phyloP scores from a whole-genome alignment of 371 early-diverging fungal genomes.

The Spraguea lophii region DNA sequence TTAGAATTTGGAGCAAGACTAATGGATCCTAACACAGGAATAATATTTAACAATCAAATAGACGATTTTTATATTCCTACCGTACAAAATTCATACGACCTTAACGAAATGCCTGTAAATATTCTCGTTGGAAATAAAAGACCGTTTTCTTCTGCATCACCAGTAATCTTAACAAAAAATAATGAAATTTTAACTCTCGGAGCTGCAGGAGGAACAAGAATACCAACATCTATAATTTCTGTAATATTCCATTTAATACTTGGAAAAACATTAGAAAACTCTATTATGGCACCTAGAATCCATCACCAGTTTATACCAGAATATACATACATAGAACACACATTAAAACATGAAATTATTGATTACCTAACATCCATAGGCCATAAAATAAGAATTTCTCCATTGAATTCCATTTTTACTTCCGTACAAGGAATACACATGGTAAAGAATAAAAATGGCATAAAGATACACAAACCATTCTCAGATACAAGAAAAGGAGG shows the following conservation, averaged over 20 bases:
- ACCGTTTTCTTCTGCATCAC: constrained; percentile 68
- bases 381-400: constrained; percentile 20
- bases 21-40: constrained; percentile 72
- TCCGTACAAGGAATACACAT: constrained; percentile 34
- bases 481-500: constrained; percentile 34
- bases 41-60: constrained; percentile 86
- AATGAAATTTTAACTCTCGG: constrained; percentile 59
- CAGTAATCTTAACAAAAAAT: constrained; percentile 58
- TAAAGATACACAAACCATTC: constrained; percentile 20
- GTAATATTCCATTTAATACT: constrained; percentile 58
- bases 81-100: constrained; percentile 57
- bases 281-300: constrained; percentile 58
- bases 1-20: constrained; percentile 71
- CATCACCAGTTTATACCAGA: constrained; percentile 78
- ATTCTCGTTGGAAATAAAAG: constrained; percentile 63
- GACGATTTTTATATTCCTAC: constrained; percentile 85
- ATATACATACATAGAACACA: constrained; percentile 45
- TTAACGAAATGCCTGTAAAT: constrained; percentile 61
- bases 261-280: constrained; percentile 51
- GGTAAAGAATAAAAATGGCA: constrained; percentile 6
- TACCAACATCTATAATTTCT: constrained; percentile 61
- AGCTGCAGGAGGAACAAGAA: constrained; percentile 76
- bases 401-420: constrained; percentile 24
- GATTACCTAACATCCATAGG: constrained; percentile 16
- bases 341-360: constrained; percentile 1